phyloP scores from a whole-genome alignment of 176 grass and related monocot species.

The Ensete glaucum region DNA sequence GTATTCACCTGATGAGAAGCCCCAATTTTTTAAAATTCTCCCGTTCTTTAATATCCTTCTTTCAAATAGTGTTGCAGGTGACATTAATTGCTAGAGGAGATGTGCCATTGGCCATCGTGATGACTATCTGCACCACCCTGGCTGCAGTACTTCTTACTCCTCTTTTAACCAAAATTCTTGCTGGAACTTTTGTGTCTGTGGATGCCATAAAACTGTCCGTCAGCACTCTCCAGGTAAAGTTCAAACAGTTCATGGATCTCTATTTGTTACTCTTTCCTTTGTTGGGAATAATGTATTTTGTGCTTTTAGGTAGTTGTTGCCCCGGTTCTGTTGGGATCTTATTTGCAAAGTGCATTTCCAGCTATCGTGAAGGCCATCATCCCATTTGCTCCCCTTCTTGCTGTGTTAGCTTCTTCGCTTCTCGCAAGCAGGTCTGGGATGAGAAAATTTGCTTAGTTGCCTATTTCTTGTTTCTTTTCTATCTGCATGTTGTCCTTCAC shows the following conservation, averaged over 20 bases:
- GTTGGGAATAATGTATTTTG: slow-evolving; percentile 15
- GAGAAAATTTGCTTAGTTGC: neutral
- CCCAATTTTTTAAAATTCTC: neutral
- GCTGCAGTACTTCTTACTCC: slow-evolving; percentile 61
- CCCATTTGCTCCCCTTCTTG: slow-evolving; percentile 66
- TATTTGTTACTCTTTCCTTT: neutral
- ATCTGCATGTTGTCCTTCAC: neutral
- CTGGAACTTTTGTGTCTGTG: slow-evolving; percentile 64
- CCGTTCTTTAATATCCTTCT: slow-evolving; percentile 9
- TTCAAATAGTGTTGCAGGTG: slow-evolving; percentile 56
- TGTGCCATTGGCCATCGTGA: slow-evolving; percentile 61
- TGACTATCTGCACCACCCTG: slow-evolving; percentile 71
- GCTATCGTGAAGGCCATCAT: slow-evolving; percentile 38
- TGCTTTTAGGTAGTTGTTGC: slow-evolving; percentile 59
- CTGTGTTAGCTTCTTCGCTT: slow-evolving; percentile 63
- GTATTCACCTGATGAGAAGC: neutral
- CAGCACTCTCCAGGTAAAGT: slow-evolving; percentile 71
- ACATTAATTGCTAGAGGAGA: slow-evolving; percentile 74
- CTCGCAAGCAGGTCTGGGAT: slow-evolving; percentile 57
- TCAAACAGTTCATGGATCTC: neutral
- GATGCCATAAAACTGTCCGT: slow-evolving; percentile 49
- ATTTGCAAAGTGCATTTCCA: slow-evolving; percentile 64
- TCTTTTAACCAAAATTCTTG: slow-evolving; percentile 65
- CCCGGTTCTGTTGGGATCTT: slow-evolving; percentile 64
- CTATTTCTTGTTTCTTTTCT: neutral